phyloP scores from a whole-genome alignment of 2,329 filamentous ascomycete species.

The Verticillium longisporum region DNA sequence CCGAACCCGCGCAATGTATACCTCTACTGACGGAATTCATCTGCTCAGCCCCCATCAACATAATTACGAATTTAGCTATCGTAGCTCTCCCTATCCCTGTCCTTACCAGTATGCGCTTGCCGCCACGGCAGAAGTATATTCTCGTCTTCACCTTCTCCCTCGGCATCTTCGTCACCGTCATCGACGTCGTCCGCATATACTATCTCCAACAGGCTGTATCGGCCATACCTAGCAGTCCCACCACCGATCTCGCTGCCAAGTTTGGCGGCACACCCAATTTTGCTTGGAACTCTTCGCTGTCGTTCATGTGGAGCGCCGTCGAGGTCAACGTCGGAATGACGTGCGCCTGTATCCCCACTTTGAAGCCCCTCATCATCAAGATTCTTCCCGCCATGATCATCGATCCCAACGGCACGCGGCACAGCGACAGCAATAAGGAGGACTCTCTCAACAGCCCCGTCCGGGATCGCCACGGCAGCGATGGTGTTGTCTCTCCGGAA shows the following conservation, averaged over 20 bases:
- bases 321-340: slow-evolving; percentile 89
- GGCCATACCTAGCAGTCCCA: slow-evolving; percentile 27
- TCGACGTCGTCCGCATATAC: slow-evolving; percentile 85
- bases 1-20: slow-evolving; percentile 37
- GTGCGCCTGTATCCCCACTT: slow-evolving; percentile 83
- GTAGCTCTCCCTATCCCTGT: slow-evolving; percentile 84
- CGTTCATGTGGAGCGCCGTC: slow-evolving; percentile 89
- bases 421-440: slow-evolving; percentile 20
- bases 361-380: slow-evolving; percentile 76
- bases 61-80: slow-evolving; percentile 84
- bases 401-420: slow-evolving; percentile 38
- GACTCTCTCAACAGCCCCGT: slow-evolving; percentile 12
- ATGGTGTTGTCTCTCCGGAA: slow-evolving; percentile 3
- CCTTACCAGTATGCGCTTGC: slow-evolving; percentile 77
- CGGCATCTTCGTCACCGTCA: slow-evolving; percentile 79
- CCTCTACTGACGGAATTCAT: slow-evolving; percentile 57
- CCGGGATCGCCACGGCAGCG: slow-evolving; percentile 9
- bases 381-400: slow-evolving; percentile 51
- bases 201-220: slow-evolving; percentile 72
- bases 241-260: slow-evolving; percentile 29
- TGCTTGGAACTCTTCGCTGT: slow-evolving; percentile 70
- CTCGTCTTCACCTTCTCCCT: slow-evolving; percentile 80
- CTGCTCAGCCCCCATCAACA: slow-evolving; percentile 81
- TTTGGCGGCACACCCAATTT: slow-evolving; percentile 50
- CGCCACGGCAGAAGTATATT: slow-evolving; percentile 79